Base-by-base conservation (phyloP, 805 yeast genomes). In the Komagataella mondaviorum region DNA sequence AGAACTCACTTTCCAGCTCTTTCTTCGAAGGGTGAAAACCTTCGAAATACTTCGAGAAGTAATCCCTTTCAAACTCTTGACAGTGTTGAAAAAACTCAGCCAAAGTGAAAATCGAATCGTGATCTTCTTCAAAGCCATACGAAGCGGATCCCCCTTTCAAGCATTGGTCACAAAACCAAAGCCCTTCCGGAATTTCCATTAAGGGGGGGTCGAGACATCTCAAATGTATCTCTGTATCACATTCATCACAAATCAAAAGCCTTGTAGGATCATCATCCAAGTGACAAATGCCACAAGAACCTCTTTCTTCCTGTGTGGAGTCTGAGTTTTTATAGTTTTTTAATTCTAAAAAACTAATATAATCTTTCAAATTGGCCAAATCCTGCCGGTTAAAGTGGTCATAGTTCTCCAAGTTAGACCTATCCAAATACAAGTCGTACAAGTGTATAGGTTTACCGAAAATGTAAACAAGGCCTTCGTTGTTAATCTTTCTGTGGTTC, bases 91-190 rank as follows among this genome's bases (percentile, higher is more conserved):
- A 73, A 63, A 89, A 90, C 52, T 83, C 81, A 0, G 68, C 63
- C 14, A 68, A 51, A 6, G 68, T 63, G 55, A 60, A 67, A 5
- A 87, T 65, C 0, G 83, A 70, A 60, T 83, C 66, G 52, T 62
- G 62, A 51, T 68, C 71, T 56, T 85, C 93, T 55, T 85, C 90
- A 63, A 91, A 90, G 0, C 95, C 96, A 60, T 88, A 90, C 55
- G 81, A 89, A 1, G 93, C 91, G 45, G 87, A 83, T 0, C 67
- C 62, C 0, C 96, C 96, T 12, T 85, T 71, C n/a, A 90, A 69
- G 64, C 98, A 90, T 52, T 76, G 76, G 49, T 83, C 84, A 63
- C 98, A 90, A 60, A 75, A 83, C 96, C 96, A 90, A 16, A 71
- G 75, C 8, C 77, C 77, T 23, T 70, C 61, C 0, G 90, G 89